phyloP scores from a whole-genome alignment of 2,329 filamentous ascomycete species.

The Penicillium occitanis region DNA sequence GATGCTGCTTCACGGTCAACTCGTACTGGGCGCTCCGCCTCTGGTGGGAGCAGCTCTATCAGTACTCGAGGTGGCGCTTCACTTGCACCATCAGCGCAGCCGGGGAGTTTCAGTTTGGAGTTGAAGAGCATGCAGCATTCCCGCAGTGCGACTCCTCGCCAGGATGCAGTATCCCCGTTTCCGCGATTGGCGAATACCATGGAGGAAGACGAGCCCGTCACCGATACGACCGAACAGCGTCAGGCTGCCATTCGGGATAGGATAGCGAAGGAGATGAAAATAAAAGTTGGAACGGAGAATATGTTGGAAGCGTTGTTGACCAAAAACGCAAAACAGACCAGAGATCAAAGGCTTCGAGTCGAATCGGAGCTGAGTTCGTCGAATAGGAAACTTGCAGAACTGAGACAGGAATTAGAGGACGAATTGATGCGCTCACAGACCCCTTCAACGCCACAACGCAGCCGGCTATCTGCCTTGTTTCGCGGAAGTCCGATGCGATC shows the following conservation, averaged over 20 bases:
- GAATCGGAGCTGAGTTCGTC: slow-evolving; percentile 89
- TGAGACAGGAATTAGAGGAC: slow-evolving; percentile 59
- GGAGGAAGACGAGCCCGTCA: slow-evolving; percentile 60
- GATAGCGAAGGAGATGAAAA: slow-evolving; percentile 94
- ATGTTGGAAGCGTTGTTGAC: slow-evolving; percentile 90
- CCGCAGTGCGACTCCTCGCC: slow-evolving; percentile 60
- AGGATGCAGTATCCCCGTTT: slow-evolving; percentile 58
- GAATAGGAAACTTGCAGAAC: slow-evolving; percentile 66
- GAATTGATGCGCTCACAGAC: slow-evolving; percentile 61
- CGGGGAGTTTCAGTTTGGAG: slow-evolving; percentile 87
- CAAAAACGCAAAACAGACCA: slow-evolving; percentile 94
- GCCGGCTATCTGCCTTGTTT: slow-evolving; percentile 59
- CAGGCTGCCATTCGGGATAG: slow-evolving; percentile 75
- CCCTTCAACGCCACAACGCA: slow-evolving; percentile 51
- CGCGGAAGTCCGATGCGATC: slow-evolving; percentile 56
- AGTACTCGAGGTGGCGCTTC: slow-evolving; percentile 64
- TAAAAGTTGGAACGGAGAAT: slow-evolving; percentile 96
- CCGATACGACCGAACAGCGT: slow-evolving; percentile 66
- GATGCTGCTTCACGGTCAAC: slow-evolving; percentile 34
- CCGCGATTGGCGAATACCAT: slow-evolving; percentile 48
- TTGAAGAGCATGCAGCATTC: slow-evolving; percentile 68
- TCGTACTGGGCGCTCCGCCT: slow-evolving; percentile 53
- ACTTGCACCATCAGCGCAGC: slow-evolving; percentile 66
- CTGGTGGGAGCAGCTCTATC: slow-evolving; percentile 60
- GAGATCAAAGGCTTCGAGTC: slow-evolving; percentile 74